A percentile compares a stretch with the other conserved stretches of the same genome.
phyloP scores from a whole-genome alignment of 495 filamentous ascomycete species.

The Ascobolus immersus region DNA sequence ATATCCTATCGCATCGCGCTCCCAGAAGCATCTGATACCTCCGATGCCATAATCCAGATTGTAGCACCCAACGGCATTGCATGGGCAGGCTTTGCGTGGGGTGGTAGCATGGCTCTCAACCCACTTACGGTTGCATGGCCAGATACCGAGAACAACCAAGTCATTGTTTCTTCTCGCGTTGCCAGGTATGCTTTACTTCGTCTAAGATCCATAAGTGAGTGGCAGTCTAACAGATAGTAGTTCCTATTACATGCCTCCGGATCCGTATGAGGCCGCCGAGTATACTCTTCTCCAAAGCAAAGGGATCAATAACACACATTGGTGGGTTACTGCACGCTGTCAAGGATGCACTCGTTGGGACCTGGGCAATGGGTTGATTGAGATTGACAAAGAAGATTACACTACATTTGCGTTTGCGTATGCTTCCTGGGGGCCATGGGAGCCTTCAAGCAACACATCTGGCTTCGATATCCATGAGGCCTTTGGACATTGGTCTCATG shows the following conservation, averaged over 20 bases:
- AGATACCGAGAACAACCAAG: conserved; percentile 20
- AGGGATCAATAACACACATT: background rate
- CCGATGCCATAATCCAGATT: conserved; percentile 24
- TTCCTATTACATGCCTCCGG: background rate
- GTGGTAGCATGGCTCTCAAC: conserved; percentile 25
- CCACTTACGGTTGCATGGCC: conserved; percentile 24
- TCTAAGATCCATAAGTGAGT: background rate
- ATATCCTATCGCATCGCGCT: conserved; percentile 25
- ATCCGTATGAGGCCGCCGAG: background rate
- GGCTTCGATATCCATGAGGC: background rate
- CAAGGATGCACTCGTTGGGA: background rate
- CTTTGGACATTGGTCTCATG: background rate
- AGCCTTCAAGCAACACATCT: background rate
- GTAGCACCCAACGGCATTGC: conserved; percentile 19
- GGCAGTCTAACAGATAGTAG: too few species aligned
- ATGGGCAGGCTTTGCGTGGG: conserved; percentile 26
- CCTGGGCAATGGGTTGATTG: background rate
- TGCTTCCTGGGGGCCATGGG: background rate
- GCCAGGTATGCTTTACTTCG: conserved; percentile 17
- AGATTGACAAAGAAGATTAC: background rate
- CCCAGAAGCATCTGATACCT: conserved; percentile 20
- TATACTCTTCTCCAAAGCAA: background rate
- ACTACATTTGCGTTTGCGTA: background rate
- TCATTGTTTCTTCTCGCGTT: conserved; percentile 21
- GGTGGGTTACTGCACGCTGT: background rate